These are phyloP conservation scores for Trichophyton benhamiae DNA, from an alignment of 2,329 filamentous ascomycete species.

Conservation along the genomic window DNA sequence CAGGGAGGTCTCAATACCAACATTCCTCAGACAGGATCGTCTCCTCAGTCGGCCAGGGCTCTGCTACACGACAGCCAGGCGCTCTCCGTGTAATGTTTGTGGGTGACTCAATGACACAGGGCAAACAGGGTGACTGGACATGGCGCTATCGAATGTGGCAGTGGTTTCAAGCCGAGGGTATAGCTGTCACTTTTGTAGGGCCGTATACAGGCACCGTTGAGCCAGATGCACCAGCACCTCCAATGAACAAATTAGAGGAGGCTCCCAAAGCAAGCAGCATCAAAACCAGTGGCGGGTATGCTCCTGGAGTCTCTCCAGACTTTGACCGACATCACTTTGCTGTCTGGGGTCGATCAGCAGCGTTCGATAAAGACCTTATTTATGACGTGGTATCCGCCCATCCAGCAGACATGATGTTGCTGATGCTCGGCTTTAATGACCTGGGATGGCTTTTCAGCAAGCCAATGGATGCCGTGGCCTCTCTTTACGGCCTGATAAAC, in stretches of 20 bases:
- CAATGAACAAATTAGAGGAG: not conserved
- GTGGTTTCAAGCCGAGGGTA: not conserved
- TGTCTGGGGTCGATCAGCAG: not conserved
- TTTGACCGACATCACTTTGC: not conserved
- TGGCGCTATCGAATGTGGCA: not conserved
- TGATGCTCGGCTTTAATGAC: not conserved
- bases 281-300: not conserved
- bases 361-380: not conserved
- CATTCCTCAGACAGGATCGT: not conserved
- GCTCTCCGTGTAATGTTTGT: not conserved
- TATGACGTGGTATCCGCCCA: not conserved
- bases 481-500: not conserved
- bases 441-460: not conserved
- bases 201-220: not conserved
- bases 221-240: not conserved
- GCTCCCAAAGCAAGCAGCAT: not conserved
- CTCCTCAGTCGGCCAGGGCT: not conserved
- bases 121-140: not conserved
- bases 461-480: not conserved
- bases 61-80: not conserved
- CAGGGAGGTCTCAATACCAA: not conserved
- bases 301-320: not conserved
- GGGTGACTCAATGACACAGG: not conserved
- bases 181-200: not conserved
- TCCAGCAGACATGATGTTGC: not conserved